Conservation (phyloP, 1,139 yeast genomes). For the Saccharomyces hybrid region DNA sequence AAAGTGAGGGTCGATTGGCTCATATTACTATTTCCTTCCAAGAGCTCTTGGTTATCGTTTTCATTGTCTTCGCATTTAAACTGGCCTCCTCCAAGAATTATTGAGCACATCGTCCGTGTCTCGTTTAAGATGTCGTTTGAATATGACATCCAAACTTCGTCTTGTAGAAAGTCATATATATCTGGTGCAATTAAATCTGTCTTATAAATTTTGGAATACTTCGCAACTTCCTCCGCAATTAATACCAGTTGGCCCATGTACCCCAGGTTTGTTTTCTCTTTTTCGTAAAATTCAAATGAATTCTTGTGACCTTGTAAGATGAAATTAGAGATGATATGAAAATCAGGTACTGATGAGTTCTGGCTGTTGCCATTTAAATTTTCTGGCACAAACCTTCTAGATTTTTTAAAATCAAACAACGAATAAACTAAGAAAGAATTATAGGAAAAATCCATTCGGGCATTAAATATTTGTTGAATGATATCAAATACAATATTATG, state of each 20-base stretch:
- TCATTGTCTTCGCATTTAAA: conserved; percentile 29
- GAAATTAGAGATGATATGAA: conserved; percentile 67
- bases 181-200: conserved; percentile 34
- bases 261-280: conserved; percentile 71
- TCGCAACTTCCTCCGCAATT: conserved; percentile 94
- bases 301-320: conserved; percentile 76
- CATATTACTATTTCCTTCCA: background rate
- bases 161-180: conserved; percentile 30
- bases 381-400: conserved; percentile 18
- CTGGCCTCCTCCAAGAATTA: conserved; percentile 66
- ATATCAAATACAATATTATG: conserved; percentile 97
- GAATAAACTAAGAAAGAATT: conserved; percentile 63
- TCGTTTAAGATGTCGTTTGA: conserved; percentile 80
- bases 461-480: conserved; percentile 91
- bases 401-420: conserved; percentile 24
- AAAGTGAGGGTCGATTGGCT: too few species aligned
- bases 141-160: conserved; percentile 73
- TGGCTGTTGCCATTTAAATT: background rate
- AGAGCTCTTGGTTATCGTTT: conserved; percentile 9
- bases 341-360: conserved; percentile 32
- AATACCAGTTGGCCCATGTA: conserved; percentile 96
- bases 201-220: conserved; percentile 50
- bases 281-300: conserved; percentile 61
- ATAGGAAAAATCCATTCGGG: conserved; percentile 89
- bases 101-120: conserved; percentile 89